Base-by-base conservation (phyloP, 805 yeast genomes). In the Lachancea sp. region DNA sequence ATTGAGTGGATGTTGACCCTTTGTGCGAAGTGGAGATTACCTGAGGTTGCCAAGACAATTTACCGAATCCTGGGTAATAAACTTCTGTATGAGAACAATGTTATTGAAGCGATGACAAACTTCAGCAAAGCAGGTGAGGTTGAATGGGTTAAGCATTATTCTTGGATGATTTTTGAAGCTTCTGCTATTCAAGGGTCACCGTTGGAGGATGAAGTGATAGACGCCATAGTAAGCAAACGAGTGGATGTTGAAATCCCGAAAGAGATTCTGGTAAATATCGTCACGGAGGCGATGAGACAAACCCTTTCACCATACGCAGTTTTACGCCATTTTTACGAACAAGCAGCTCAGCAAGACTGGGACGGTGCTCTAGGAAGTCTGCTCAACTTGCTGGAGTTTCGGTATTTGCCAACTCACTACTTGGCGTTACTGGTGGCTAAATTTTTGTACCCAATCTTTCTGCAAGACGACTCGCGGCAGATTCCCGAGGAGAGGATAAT, bases 1-100 rank as follows among this genome's bases (percentile, higher is more conserved):
- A 69, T 81, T 45, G 92, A 83, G 58, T 83, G 90, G 90, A 74
- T 80, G 33, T 63, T 83, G 38, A 74, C 85, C 2, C 67, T 83
- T 4, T 82, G 90, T 63, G 83, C 88, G 9, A 72, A 79, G 49
- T 67, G 83, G 56, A 75, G 73, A 50, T 57, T 83, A 30, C 68
- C 77, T n/a, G 62, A 70, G 6, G 77, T 83, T 9, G 77, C 83
- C 0, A 69, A 70, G 42, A 65, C 70, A 23, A 64, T 83, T 3
- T 80, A 73, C 57, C 69, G 71, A 41, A 63, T 61, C 15, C 61
- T 71, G 40, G 81, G 78, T 6, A 60, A 64, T 28, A 66, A 67
- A 36, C 67, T 77, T 13, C 61, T 75, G 36, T 65, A 70, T 16
- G 77, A 75, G 36, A 84, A 83, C 15, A 69, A 70, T 44, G 51